Base-by-base conservation (phyloP, 441 rosid species). In the Daphne laureola region DNA sequence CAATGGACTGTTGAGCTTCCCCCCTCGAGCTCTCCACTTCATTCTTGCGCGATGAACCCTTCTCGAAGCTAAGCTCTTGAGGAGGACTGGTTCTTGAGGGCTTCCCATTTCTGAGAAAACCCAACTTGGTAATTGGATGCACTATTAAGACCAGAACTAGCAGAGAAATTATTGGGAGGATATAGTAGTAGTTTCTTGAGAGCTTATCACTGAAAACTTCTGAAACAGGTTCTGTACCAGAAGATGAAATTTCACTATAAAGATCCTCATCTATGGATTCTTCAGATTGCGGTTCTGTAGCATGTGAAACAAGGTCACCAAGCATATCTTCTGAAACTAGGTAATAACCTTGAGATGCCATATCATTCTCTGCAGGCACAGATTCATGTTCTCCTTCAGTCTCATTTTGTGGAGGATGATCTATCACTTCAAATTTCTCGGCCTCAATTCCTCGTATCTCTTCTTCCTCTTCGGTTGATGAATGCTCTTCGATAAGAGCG, bases 1-100 rank as follows among this genome's bases (percentile, higher is more conserved):
- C 96, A 59, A 77, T 61, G 12, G 94, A 84, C 63, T 82, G 91
- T 23, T 67, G 68, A 44, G 79, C 82, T 56, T 75, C 80, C 52
- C 55, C 80, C 52, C 55, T 58, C 40, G 70, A 31, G 11, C 38
- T 9, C 38, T 31, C 38, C 2, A 9, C 1, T 9, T 9, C 36
- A 12, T 21, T 69, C 44, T 57, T 55, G 38, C 38, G 11, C 38
- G 2, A 31, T 7, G 78, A 72, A 50, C 61, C 68, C 61, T 73
- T 67, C 26, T 52, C 56, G 65, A 54, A 82, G 69, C 92, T n/a
- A n/a, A n/a, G n/a, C n/a, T n/a, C n/a, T n/a, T n/a, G n/a, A n/a
- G n/a, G n/a, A n/a, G n/a, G n/a, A 17, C 51, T 62, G 2, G 38
- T 41, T 43, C 43, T 14, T n/a, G 60, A 58, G 36, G 61, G 62